Percentiles rank a stretch among this genome's conserved stretches.
Conservation (phyloP, 495 filamentous ascomycete genomes). For the Aspergillus sclerotioniger region DNA sequence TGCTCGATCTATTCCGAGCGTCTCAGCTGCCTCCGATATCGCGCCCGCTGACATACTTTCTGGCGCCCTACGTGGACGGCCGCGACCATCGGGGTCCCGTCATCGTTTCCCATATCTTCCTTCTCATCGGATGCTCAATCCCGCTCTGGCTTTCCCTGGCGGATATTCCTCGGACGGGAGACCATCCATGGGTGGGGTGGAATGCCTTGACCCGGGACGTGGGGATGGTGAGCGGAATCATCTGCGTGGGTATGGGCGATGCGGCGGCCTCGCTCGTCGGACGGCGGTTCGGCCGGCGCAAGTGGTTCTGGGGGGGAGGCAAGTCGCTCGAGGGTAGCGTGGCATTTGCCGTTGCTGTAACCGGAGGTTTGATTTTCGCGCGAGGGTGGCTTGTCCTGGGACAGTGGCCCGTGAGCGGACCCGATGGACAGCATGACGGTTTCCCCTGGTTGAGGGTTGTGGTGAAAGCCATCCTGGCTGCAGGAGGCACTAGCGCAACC, state of each 20-base stretch:
- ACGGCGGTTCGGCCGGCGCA: slow-evolving; percentile 76
- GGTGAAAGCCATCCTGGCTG: slow-evolving; percentile 65
- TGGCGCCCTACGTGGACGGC: slow-evolving; percentile 93
- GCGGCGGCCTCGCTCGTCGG: slow-evolving; percentile 92
- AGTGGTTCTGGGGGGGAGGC: slow-evolving; percentile 96
- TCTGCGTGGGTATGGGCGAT: slow-evolving; percentile 94
- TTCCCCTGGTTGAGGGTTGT: slow-evolving; percentile 42
- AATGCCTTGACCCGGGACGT: slow-evolving; percentile 67
- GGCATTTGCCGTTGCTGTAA: slow-evolving; percentile 81
- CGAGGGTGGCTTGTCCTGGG: slow-evolving; percentile 73
- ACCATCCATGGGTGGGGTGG: slow-evolving; percentile 64
- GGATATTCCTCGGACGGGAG: slow-evolving; percentile 53
- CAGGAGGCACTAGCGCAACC: slow-evolving; percentile 79
- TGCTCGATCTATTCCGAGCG: slow-evolving; percentile 85
- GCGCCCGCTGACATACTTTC: slow-evolving; percentile 74
- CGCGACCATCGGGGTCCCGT: slow-evolving; percentile 90
- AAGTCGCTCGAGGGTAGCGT: slow-evolving; percentile 91
- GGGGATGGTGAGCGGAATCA: slow-evolving; percentile 83
- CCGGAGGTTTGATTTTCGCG: slow-evolving; percentile 65
- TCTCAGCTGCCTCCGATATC: slow-evolving; percentile 88
- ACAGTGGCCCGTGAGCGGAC: slow-evolving; percentile 56
- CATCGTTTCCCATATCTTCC: slow-evolving; percentile 92
- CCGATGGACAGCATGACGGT: slow-evolving; percentile 19
- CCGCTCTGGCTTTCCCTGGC: slow-evolving; percentile 88
- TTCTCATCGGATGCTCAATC: slow-evolving; percentile 93